A percentile compares a stretch with the other conserved stretches of the same genome.
Evolutionary conservation across 2,329 filamentous ascomycete species (phyloP).

Genomic region (Cyphellophora attinorum): DNA sequence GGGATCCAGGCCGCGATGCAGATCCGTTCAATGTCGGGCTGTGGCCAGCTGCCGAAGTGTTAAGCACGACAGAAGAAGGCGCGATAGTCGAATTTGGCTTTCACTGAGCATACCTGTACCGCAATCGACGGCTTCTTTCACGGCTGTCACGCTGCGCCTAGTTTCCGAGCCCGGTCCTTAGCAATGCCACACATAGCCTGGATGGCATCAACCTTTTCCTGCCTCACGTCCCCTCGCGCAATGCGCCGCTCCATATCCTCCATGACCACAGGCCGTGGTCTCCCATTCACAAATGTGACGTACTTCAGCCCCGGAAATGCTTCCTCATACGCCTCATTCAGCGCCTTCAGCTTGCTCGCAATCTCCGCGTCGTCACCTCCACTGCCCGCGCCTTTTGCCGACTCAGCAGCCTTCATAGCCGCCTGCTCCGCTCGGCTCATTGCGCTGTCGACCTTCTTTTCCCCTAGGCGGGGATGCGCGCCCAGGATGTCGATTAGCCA

Average conservation of each 20-base stretch:
- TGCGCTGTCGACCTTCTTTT: slow-evolving; percentile 70
- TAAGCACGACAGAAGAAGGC: not conserved
- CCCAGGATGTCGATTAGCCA: slow-evolving; percentile 64
- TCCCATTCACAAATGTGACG: slow-evolving; percentile 85
- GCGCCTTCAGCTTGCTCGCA: slow-evolving; percentile 42
- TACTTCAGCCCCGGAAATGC: slow-evolving; percentile 74
- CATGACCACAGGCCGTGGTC: slow-evolving; percentile 65
- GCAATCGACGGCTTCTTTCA: no score
- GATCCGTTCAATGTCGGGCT: not conserved
- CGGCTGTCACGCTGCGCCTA: slow-evolving; percentile 23
- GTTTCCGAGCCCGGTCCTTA: slow-evolving; percentile 62
- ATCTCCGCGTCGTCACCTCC: slow-evolving; percentile 39
- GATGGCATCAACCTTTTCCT: slow-evolving; percentile 65
- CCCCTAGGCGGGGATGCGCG: slow-evolving; percentile 75
- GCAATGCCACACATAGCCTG: slow-evolving; percentile 93
- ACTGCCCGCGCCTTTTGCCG: slow-evolving; percentile 27
- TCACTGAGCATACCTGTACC: no score
- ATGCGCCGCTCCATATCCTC: slow-evolving; percentile 71
- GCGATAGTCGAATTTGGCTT: no score
- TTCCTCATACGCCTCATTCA: slow-evolving; percentile 75
- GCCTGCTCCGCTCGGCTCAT: slow-evolving; percentile 77
- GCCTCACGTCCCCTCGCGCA: slow-evolving; percentile 51
- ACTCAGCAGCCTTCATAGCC: slow-evolving; percentile 50
- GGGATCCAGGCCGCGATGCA: not conserved
- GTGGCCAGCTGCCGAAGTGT: not conserved